These are phyloP conservation scores for Lasiosphaeriaceae sp. DNA, from an alignment of 495 filamentous ascomycete species.

Conservation along the genomic window DNA sequence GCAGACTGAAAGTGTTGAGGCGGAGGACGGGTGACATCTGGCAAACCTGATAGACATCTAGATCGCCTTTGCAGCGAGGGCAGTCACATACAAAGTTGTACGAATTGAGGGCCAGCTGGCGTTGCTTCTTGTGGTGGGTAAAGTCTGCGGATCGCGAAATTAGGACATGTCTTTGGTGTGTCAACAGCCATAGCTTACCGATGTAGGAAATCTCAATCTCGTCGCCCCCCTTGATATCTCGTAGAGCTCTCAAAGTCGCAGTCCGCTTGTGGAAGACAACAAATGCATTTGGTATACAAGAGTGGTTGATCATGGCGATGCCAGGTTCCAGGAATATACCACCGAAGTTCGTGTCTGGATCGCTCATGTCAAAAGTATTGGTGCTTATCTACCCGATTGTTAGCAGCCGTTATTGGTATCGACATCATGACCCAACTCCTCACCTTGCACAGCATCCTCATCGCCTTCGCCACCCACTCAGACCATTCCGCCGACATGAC, in stretches of 20 bases:
- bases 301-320: slow-evolving; percentile 51
- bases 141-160: slow-evolving; percentile 25
- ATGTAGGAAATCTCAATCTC: slow-evolving; percentile 51
- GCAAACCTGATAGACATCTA: slow-evolving; percentile 44
- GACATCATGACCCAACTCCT: not conserved
- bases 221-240: slow-evolving; percentile 39
- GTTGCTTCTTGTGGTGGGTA: slow-evolving; percentile 25
- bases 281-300: slow-evolving; percentile 49
- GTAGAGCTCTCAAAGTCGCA: slow-evolving; percentile 36
- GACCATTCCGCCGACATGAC: slow-evolving; percentile 23
- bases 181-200: slow-evolving; percentile 26
- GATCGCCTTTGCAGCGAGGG: slow-evolving; percentile 35
- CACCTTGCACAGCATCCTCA: slow-evolving; percentile 41
- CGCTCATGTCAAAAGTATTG: slow-evolving; percentile 43
- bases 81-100: slow-evolving; percentile 45
- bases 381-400: slow-evolving; percentile 27
- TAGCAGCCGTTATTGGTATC: not conserved
- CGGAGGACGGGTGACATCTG: slow-evolving; percentile 28
- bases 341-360: slow-evolving; percentile 33
- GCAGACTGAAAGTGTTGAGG: slow-evolving; percentile 33
- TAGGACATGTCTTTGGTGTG: not conserved
- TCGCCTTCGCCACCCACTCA: slow-evolving; percentile 27
- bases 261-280: slow-evolving; percentile 43
- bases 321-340: slow-evolving; percentile 42
- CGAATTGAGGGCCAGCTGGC: slow-evolving; percentile 30